A percentile compares a stretch with the other conserved stretches of the same genome.
These are phyloP conservation scores for Magnolia changhungtana DNA, from an alignment of 164 flowering plant species.

Conservation along the genomic window DNA sequence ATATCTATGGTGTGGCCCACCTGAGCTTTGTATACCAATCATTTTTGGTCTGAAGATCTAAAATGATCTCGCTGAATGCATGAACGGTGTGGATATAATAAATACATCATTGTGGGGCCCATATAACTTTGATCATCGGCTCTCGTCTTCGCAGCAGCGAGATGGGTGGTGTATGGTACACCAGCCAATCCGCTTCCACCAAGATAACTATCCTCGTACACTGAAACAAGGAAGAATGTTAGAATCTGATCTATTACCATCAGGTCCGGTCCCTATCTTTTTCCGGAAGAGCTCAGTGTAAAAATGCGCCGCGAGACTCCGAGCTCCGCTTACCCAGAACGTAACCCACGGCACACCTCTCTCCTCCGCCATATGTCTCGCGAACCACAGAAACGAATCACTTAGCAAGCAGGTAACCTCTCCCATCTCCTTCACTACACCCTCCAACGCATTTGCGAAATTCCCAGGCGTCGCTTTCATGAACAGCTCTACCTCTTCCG, in stretches of 20 bases:
- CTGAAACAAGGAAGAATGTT: not conserved
- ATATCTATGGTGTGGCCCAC: no score
- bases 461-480: constrained; percentile 32
- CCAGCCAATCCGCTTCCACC: not conserved
- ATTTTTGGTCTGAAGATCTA: no score
- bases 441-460: constrained; percentile 23
- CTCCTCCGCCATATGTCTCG: constrained; percentile 34
- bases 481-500: constrained; percentile 31
- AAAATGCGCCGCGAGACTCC: constrained; percentile 23
- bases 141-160: no score
- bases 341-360: constrained; percentile 43
- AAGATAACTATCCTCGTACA: not conserved
- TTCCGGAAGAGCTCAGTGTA: constrained; percentile 28
- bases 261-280: constrained; percentile 5
- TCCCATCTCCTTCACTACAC: constrained; percentile 15
- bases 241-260: not conserved
- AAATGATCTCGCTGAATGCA: no score
- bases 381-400: constrained; percentile 41
- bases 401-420: constrained; percentile 30
- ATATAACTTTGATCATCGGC: no score
- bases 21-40: no score
- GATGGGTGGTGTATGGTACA: no score
- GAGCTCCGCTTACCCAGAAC: constrained; percentile 34
- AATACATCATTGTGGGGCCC: no score
- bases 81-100: no score